These are phyloP conservation scores for Raphanus raphanistrum DNA, from an alignment of 345 rosid genomes.

Conservation along the genomic window DNA sequence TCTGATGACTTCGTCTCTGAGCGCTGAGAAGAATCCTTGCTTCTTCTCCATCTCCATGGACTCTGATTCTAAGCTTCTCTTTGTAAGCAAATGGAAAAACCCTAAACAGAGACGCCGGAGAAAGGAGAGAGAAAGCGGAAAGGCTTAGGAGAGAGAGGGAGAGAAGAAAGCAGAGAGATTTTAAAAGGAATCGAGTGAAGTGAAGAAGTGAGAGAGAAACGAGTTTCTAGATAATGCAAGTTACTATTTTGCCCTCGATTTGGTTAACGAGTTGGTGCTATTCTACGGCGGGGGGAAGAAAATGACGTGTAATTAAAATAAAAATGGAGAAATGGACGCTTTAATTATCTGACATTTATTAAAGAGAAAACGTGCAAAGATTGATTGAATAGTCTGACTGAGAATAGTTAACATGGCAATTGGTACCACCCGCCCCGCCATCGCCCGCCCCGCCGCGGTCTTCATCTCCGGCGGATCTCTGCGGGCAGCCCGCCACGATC, in stretches of 20 bases:
- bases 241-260: conserved; percentile 1
- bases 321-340: not conserved
- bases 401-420: not conserved
- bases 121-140: not conserved
- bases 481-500: too few relatives aligned
- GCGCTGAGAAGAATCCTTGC: conserved; percentile 80
- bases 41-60: conserved; percentile 69
- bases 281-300: not conserved
- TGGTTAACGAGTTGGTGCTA: conserved; percentile 6
- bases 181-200: not conserved
- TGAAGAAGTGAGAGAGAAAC: conserved; percentile 3
- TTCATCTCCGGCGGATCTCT: too few relatives aligned
- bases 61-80: not conserved
- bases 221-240: not conserved
- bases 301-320: not conserved
- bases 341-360: not conserved
- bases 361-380: not conserved
- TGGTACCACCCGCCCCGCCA: too few relatives aligned
- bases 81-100: not conserved
- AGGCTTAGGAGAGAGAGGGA: not conserved
- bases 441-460: too few relatives aligned
- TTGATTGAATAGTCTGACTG: not conserved
- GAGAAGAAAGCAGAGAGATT: not conserved
- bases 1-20: conserved; percentile 73
- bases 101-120: conserved; percentile 26